Conservation (phyloP, 2,329 filamentous ascomycete genomes). For the Fusarium scirpi region DNA sequence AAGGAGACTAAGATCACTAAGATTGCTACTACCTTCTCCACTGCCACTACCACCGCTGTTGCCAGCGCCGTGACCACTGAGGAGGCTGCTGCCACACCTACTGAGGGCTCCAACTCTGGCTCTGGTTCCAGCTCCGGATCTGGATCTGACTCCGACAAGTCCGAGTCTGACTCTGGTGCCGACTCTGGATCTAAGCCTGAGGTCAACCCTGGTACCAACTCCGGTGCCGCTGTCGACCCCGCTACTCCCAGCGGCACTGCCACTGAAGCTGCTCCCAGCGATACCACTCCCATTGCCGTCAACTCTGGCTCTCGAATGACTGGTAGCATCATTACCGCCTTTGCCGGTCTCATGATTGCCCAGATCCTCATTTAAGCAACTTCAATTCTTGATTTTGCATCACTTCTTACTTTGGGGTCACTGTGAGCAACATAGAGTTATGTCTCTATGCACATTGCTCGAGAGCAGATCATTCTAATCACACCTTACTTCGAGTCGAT, state of each 20-base stretch:
- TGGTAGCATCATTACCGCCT: constrained; percentile 46
- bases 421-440: constrained; percentile 27
- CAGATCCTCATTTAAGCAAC: constrained; percentile 49
- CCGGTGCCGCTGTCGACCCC: constrained; percentile 23
- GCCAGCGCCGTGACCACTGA: constrained; percentile 7
- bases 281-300: constrained; percentile 36
- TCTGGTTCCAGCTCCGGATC: constrained; percentile 10
- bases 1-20: constrained; percentile 17
- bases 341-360: constrained; percentile 47
- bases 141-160: constrained; percentile 13
- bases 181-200: background rate
- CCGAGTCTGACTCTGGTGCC: background rate
- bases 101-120: constrained; percentile 18
- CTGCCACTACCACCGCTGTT: constrained; percentile 33
- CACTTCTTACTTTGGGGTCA: constrained; percentile 32
- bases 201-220: constrained; percentile 6
- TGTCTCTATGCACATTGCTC: background rate
- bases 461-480: constrained; percentile 49
- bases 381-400: constrained; percentile 46
- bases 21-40: constrained; percentile 11
- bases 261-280: background rate
- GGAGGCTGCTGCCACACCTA: constrained; percentile 27
- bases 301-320: constrained; percentile 47
- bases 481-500: constrained; percentile 48
- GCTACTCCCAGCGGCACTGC: constrained; percentile 25